Evolutionary conservation across 192 early-diverging fungal species (phyloP).

Genomic region (Dissophora globulifera): DNA sequence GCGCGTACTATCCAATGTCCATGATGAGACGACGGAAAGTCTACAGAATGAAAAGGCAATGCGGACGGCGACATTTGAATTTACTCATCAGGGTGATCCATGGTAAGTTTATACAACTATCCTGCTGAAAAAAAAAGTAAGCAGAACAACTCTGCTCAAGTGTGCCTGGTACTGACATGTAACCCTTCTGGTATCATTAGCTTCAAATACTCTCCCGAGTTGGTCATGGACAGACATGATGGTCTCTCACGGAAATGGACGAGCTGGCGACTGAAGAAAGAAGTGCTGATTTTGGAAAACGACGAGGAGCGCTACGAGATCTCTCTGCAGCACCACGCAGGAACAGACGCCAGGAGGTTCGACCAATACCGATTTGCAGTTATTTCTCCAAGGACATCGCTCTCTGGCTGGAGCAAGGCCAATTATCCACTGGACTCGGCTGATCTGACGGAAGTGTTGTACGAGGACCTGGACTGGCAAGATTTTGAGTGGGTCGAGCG

Average conservation of each 20-base stretch:
- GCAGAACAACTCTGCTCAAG: no score
- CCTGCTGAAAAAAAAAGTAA: no score
- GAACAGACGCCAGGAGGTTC: constrained; percentile 36
- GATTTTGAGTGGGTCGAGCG: constrained; percentile 55
- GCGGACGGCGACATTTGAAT: constrained; percentile 61
- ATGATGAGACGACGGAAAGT: constrained; percentile 41
- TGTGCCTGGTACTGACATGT: no score
- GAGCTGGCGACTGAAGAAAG: constrained; percentile 42
- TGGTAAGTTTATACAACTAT: no score
- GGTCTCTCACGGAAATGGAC: constrained; percentile 49
- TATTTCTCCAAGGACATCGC: constrained; percentile 45
- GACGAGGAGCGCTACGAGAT: constrained; percentile 57
- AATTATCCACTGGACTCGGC: constrained; percentile 16
- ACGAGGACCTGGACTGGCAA: constrained; percentile 51
- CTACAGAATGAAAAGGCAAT: constrained; percentile 38
- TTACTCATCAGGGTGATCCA: constrained; percentile 65
- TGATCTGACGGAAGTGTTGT: constrained; percentile 30
- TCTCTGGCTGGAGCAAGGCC: constrained; percentile 42
- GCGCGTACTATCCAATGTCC: constrained; percentile 48
- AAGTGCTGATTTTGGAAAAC: constrained; percentile 55
- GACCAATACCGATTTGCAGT: constrained; percentile 57
- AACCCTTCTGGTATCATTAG: constrained; percentile 50
- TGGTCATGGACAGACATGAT: constrained; percentile 58
- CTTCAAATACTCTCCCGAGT: constrained; percentile 63
- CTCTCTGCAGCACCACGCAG: constrained; percentile 42